Evolutionary conservation across 1,284 basidiomycete genomes (phyloP), one percentile per base, ranked within the genome.

Genomic region (Irpex rosettiformis): DNA sequence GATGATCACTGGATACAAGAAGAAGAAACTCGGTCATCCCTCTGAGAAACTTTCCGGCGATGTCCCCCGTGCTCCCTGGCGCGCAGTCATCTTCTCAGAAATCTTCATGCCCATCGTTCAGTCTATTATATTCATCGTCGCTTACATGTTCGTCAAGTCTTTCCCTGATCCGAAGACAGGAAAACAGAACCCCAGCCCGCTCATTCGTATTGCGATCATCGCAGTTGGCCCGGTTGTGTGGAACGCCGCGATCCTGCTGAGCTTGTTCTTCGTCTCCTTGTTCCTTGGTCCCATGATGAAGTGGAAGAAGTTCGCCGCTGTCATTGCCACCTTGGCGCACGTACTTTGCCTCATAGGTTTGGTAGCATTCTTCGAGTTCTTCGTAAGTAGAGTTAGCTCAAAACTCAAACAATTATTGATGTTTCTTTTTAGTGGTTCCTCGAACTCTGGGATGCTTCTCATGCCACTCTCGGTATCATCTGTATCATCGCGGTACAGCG

Each of bases 1-100:
- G 10, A 90, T 94, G 83, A 95, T 98, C 67, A 98, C 96, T 37
- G 96, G 95, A 62, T 97, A 94, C 82, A 98, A 98, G 86, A 93
- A 96, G 81, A 98, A 98, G 83, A 91, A 94, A 69, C 83, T 98
- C 7, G 95, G 95, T 4, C 91, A 96, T 66, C 96, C 96, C 4
- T 96, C 94, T 0, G 95, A 98, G 75, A 97, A 97, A 76, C 77
- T 97, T 49, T 94, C 94, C 30, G 85, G 91, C 52, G 96, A 98
- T 71, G 86, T 94, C 33, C 93, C 95, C 24, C 89, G 95, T 67
- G 95, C 95, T 7, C 81, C 84, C 11, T 96, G 94, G 94, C 82
- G 81, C 66, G 81, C 90, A 4, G 91, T 98, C 65, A 75, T 97
- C 51, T 80, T 95, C 62, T 88, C 91, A 4, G 94, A 98, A 75